These are phyloP conservation scores for Chaetomium olivaceum DNA, from an alignment of 2,329 filamentous ascomycete genomes.

Conservation along the genomic window DNA sequence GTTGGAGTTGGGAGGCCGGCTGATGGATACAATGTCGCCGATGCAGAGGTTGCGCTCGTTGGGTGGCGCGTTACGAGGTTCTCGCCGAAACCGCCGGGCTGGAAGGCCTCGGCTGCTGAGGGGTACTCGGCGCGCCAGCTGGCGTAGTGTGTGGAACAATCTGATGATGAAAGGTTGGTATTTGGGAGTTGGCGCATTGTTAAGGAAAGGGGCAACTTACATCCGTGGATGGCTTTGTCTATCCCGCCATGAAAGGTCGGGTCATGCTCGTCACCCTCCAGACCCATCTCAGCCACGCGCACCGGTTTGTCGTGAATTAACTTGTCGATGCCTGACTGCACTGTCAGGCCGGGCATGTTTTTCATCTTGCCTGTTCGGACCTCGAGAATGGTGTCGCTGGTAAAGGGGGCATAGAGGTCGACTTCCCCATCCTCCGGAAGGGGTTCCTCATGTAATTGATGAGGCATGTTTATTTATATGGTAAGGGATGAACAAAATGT, in stretches of 20 bases:
- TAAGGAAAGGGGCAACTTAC: constrained; percentile 40
- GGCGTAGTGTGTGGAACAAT: constrained; percentile 61
- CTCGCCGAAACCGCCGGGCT: constrained; percentile 63
- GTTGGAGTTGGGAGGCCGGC: background rate
- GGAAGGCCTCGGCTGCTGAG: constrained; percentile 51
- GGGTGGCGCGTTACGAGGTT: constrained; percentile 58
- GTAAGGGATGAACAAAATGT: background rate
- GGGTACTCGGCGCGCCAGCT: constrained; percentile 57
- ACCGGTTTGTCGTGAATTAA: constrained; percentile 45
- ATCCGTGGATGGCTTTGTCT: constrained; percentile 64
- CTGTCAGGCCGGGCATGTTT: constrained; percentile 51
- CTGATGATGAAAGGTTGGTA: constrained; percentile 37
- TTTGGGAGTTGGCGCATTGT: background rate
- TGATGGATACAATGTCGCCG: constrained; percentile 58
- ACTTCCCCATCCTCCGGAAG: constrained; percentile 24
- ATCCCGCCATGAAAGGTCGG: constrained; percentile 60
- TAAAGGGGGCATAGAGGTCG: constrained; percentile 47
- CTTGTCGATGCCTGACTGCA: constrained; percentile 61
- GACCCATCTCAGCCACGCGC: constrained; percentile 50
- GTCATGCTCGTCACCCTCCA: constrained; percentile 63
- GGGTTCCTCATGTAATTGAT: constrained; percentile 15
- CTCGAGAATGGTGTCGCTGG: constrained; percentile 54
- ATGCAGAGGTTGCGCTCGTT: constrained; percentile 68
- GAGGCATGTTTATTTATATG: constrained; percentile 8
- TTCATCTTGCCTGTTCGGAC: constrained; percentile 60